Base-by-base conservation (phyloP, 2,329 filamentous ascomycete genomes). In the Sclerotinia minor region DNA sequence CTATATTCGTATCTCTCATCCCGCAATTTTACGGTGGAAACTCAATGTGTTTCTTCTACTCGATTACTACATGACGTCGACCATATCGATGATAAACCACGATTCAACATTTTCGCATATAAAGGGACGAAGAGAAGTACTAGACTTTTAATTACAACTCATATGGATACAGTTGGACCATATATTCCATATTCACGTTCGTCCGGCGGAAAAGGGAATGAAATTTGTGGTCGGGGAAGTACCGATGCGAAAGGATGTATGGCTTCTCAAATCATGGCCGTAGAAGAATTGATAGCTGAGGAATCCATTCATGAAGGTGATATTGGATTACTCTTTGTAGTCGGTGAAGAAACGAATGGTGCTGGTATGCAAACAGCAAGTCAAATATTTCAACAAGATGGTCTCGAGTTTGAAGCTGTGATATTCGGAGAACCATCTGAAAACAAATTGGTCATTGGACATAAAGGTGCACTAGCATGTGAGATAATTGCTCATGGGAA, bases 361-460 rank as follows among this genome's bases (percentile, higher is more conserved):
- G 89, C 90, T 70, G 94, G 94, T 21, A 97, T 97, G 94, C 77
- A 78, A 55, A 71, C 75, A 54, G 81, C 87, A 53, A 79, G 86
- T 72, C 75, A 79, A 5, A 76, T 84, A 58, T 65, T 65, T 21
- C 35, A 26, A n/a, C 8, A 63, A 50, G 41, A 50, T 55, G 75
- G 79, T 66, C 69, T 82, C 70, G 73, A 69, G 24, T 88, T 86
- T 80, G 83, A 88, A 44, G 86, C 92, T 19, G 88, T 92, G 74
- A 89, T 94, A 75, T 97, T 97, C 75, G 94, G 94, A 55, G 94
- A 97, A 77, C 94, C 94, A 0, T 97, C 94, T 0, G 92, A 96
- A 75, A 87, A 88, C 72, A 91, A 90, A 77, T 87, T 97, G n/a
- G 92, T 92, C 0, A 88, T 91, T 63, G 94, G 94, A 2, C 94